Evolutionary conservation across 2,329 filamentous ascomycete genomes (phyloP), one percentile per base, ranked within the genome.

Genomic region (Fusarium haematococcum): DNA sequence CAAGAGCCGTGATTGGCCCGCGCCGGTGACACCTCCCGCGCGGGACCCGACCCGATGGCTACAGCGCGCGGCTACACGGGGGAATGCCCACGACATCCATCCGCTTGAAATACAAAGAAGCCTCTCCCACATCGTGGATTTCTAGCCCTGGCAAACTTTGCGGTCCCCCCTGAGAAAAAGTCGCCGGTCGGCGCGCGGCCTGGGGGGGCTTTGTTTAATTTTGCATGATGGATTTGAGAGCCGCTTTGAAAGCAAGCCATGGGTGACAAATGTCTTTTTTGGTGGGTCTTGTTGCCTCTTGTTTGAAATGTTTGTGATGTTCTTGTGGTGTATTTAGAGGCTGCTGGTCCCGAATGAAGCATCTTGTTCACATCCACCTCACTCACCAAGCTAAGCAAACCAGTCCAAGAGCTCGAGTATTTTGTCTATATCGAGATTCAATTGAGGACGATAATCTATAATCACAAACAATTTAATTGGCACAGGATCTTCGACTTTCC

Each of bases 61-160:
- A 41, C 62, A 65, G 50, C 62, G 62, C 62, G 62, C 62, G 62
- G 37, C 48, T 58, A 65, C 18, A 14, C 62, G 62, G 62, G 48
- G 39, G 37, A 58, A 65, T 64, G 20, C 20, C 13, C 11, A 14
- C 13, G 35, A 18, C 35, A 64, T 32, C 35, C 20, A n/a, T 23
- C 61, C 62, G 27, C 32, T 37, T 48, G 30, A 65, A 35, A 65
- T 65, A 58, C 32, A 54, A 14, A 35, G 7, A 20, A 13, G 30
- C 10, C 30, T 45, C 59, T 30, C 43, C 59, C 39, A 30, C 25
- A 27, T 30, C 20, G 35, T n/a, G 48, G 18, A 52, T 52, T n/a
- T 32, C 25, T 48, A 10, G 54, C 23, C 35, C 52, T 33, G 13
- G 52, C 8, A 58, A 39, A 39, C 33, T 41, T 58, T 58, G 56